Base-by-base conservation (phyloP, 331 rosid genomes). In the Dryas integrifolia region DNA sequence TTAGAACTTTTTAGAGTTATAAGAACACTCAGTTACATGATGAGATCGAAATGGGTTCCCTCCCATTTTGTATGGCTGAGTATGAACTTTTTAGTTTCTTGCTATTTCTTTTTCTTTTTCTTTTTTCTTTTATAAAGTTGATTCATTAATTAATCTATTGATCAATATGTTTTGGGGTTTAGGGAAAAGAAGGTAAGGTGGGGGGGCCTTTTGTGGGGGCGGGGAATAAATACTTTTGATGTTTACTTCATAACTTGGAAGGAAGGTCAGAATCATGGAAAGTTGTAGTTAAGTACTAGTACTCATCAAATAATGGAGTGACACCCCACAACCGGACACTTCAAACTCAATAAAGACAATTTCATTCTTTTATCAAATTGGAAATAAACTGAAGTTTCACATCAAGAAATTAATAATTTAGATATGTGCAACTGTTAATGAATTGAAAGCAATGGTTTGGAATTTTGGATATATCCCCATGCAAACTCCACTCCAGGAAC, bases 391-490 rank as follows among this genome's bases (percentile, higher is more conserved):
- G 11, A 15, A 40, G 72, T 66, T 63, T 64, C 50, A 66, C 80
- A 62, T 63, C 72, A 26, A 12, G 6, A 45, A 38, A 18, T 39
- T 30, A 30, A 30, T 30, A 30, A 30, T 30, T 30, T 30, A 30
- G 2, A 30, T 30, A 30, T 30, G 35, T 30, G 35, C 35, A 2
- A 30, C 35, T 30, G 35, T 30, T 30, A 30, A 2, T 30, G 35
- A 30, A 30, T 30, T 30, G 35, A 30, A 1, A 30, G 35, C 35
- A 30, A 30, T 30, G 35, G 57, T 47, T 30, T 63, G 45, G 79
- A 67, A 67, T 66, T 59, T 6, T 53, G 83, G 53, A 80, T 62
- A 85, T 79, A 73, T 85, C 66, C 86, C 70, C 30, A 8, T 69
- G 41, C 51, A 62, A 4, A 59, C 11, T 30, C 35, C 35, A 30